phyloP scores from a whole-genome alignment of 2,329 filamentous ascomycete species.

The Sporothrix globosa region DNA sequence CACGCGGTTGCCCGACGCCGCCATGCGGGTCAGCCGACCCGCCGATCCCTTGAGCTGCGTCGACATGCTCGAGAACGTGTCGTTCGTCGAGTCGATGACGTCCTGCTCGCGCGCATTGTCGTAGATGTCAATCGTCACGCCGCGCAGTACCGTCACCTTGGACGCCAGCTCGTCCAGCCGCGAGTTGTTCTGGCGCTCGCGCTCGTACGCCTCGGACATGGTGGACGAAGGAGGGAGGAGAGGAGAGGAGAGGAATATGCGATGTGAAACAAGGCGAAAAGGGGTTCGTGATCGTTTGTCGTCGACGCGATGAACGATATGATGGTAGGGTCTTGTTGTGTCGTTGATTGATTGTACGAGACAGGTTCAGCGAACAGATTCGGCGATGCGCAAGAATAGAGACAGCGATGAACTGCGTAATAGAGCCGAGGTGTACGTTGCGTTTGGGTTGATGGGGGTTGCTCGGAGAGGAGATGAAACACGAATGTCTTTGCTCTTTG shows the following conservation, averaged over 20 bases:
- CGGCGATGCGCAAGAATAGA: neutral
- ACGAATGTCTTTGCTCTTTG: slow-evolving; percentile 2
- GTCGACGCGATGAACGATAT: slow-evolving; percentile 4
- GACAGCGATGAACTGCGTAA: neutral
- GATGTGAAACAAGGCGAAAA: neutral
- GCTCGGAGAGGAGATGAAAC: slow-evolving; percentile 28
- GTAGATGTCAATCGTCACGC: slow-evolving; percentile 97
- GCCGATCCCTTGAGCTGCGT: slow-evolving; percentile 83
- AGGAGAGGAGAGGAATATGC: too few species aligned
- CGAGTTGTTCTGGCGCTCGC: slow-evolving; percentile 89
- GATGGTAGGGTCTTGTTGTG: neutral
- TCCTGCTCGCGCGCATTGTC: slow-evolving; percentile 89
- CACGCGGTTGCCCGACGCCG: slow-evolving; percentile 84
- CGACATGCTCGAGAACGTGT: slow-evolving; percentile 88
- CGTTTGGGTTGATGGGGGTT: neutral
- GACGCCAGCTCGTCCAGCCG: slow-evolving; percentile 86
- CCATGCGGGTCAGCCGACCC: slow-evolving; percentile 82
- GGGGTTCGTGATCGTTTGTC: slow-evolving; percentile 8
- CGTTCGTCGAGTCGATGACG: slow-evolving; percentile 85
- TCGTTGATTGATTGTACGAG: neutral
- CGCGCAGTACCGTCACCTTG: slow-evolving; percentile 89
- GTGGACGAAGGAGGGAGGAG: slow-evolving; percentile 32
- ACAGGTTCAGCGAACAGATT: neutral
- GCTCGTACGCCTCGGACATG: slow-evolving; percentile 79
- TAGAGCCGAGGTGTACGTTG: neutral